Base-by-base conservation (phyloP, 371 early-diverging fungal species). In the Fennellomyces sp. region DNA sequence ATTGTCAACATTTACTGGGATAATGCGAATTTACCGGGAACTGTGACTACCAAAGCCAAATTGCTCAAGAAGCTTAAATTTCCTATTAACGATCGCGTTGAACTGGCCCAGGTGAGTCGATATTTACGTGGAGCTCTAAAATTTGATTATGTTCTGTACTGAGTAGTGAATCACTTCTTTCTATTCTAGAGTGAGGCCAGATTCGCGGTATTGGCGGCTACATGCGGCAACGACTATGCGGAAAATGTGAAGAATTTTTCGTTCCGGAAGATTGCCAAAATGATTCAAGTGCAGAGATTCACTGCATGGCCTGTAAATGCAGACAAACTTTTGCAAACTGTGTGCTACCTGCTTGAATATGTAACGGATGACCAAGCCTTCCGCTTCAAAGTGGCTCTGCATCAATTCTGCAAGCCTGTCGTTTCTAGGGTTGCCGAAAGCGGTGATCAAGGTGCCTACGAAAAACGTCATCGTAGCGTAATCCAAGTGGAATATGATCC, bases 211-310 rank as follows among this genome's bases (percentile, higher is more conserved):
- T 28, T 59, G 30, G 60, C 52, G 19, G 23, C 52, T n/a, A 50
- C 36, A 5, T 50, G 60, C 42, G 51, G 60, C 17, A 59, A 59
- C n/a, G 60, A 59, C 15, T 59, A 59, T 59, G 60, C 60, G 5
- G 19, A 33, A 26, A 59, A 58, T 29, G 11, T 51, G 19, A 7
- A 27, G 13, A 6, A 12, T 13, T 21, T 31, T 25, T 47, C 58
- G 17, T 49, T 47, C n/a, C 19, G 25, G 25, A 27, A 27, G 11
- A 36, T 49, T 28, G 19, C 25, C 4, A 4, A 23, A 27, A 26
- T 36, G 7, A 11, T 58, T 8, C 21, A 49, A 13, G 8, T 41
- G 3, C 13, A 41, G 0, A 12, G 11, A n/a, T 48, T 13, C 5
- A 15, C 13, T 23, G 0, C 49, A n/a, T 26, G n/a, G n/a, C 7